These are phyloP conservation scores for Inga oerstediana DNA, from an alignment of 306 rosid species.

Conservation along the genomic window DNA sequence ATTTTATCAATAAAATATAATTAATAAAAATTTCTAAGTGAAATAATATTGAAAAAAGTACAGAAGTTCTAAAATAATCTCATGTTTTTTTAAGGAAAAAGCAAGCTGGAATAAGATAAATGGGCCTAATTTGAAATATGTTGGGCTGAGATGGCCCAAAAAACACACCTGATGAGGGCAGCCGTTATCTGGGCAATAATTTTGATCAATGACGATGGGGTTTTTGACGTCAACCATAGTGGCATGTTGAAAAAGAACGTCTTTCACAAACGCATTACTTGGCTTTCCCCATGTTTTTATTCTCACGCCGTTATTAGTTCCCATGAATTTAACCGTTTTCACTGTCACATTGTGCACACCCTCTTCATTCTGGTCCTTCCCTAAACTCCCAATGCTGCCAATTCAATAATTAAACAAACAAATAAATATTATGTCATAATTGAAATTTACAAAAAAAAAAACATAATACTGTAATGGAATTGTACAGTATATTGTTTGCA, in stretches of 20 bases:
- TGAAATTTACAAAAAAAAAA: not conserved
- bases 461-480: too few species aligned
- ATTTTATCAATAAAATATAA: too few species aligned
- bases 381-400: constrained; percentile 76
- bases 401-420: not conserved
- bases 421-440: not conserved
- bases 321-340: constrained; percentile 40
- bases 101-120: not conserved
- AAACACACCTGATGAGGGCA: constrained; percentile 57
- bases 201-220: constrained; percentile 65
- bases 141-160: not conserved
- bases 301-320: constrained; percentile 64
- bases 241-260: constrained; percentile 49
- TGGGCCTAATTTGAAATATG: not conserved
- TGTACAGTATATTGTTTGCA: too few species aligned
- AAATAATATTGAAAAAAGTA: too few species aligned
- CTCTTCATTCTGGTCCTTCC: constrained; percentile 38
- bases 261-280: constrained; percentile 49
- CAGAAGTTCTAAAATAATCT: too few species aligned
- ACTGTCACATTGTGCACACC: constrained; percentile 78
- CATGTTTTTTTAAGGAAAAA: too few species aligned
- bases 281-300: constrained; percentile 71
- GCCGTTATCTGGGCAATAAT: constrained; percentile 52
- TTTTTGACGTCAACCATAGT: constrained; percentile 59
- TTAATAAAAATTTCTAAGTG: too few species aligned